Evolutionary conservation across 1,284 basidiomycete genomes (phyloP), one percentile per base, ranked within the genome.

Genomic region (Ceratobasidium sp.): DNA sequence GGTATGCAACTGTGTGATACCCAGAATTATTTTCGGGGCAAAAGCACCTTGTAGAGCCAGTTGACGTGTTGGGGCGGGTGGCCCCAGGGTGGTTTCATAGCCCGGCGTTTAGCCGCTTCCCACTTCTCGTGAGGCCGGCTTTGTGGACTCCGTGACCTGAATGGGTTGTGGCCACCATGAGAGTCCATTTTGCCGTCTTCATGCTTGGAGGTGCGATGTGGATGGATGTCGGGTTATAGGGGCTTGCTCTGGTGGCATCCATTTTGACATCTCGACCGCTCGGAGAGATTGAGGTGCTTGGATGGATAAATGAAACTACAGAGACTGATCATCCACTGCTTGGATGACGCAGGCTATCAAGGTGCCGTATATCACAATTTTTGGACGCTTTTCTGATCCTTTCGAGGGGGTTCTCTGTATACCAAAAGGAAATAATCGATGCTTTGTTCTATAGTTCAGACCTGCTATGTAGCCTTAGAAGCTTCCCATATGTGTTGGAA

Each of bases 111-210:
- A 3, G 57, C 57, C 16, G 50, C 12, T 8, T 39, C 21, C 9
- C 26, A 21, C n/a, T 43, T 41, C 10, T 5, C 52, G 12, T 32
- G 21, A 21, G 39, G 50, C 16, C 57, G 34, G 18, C 52, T 26
- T 18, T n/a, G 64, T 69, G 39, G 53, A 57, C 41, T 32, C 28
- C 64, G 26, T 69, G 64, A 69, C 52, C 52, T 45, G 8, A 36
- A 45, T 39, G 39, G 64, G 50, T 36, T 69, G 64, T 45, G 64
- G 32, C 50, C 64, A 45, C 64, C 64, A 69, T 69, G 64, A 16
- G n/a, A 23, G 41, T 57, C 53, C 52, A 39, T 52, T 26, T 32
- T 26, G 50, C 14, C 34, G 57, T 36, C 50, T 34, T 46, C 46
- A 4, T 69, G 64, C 10, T 32, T 21, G 39, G 50, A 34, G n/a